A percentile compares a stretch with the other conserved stretches of the same genome.
phyloP scores from a whole-genome alignment of 805 yeast species.

The Debaryomyces prosopidis region DNA sequence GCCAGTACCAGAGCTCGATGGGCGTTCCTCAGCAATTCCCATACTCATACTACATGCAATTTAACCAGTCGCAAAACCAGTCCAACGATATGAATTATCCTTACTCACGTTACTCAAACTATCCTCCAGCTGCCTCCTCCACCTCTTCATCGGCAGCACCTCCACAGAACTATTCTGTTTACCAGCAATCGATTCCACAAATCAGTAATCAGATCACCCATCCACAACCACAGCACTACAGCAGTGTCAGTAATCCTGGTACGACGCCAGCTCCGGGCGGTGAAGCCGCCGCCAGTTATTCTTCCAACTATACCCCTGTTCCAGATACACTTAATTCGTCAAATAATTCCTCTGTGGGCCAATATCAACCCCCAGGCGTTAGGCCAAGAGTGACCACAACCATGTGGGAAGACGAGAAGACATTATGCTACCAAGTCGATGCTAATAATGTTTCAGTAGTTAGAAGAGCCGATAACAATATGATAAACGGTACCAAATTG shows the following conservation, averaged over 20 bases:
- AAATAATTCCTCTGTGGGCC: constrained; percentile 38
- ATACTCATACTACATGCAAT: constrained; percentile 7
- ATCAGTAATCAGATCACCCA: constrained; percentile 23
- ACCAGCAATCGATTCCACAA: constrained; percentile 21
- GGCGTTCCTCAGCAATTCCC: constrained; percentile 3
- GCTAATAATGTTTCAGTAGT: constrained; percentile 80
- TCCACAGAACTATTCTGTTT: constrained; percentile 19
- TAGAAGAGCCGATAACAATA: constrained; percentile 79
- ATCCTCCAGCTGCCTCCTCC: constrained; percentile 8
- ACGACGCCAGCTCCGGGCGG: constrained; percentile 14
- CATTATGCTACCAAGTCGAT: constrained; percentile 82
- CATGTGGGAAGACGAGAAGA: constrained; percentile 89
- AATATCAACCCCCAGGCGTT: constrained; percentile 46
- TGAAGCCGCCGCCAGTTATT: constrained; percentile 8
- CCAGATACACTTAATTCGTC: constrained; percentile 18
- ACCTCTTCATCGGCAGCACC: constrained; percentile 17
- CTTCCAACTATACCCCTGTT: constrained; percentile 12
- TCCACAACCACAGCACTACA: constrained; percentile 25
- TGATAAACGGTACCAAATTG: constrained; percentile 83
- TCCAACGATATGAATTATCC: background rate
- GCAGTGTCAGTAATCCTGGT: constrained; percentile 9
- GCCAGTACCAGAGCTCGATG: constrained; percentile 2
- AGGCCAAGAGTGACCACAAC: constrained; percentile 76
- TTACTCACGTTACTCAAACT: constrained; percentile 9
- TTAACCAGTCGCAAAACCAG: constrained; percentile 2